phyloP scores from a whole-genome alignment of 768 basidiomycete genomes.

The Hypholoma sublateritium region DNA sequence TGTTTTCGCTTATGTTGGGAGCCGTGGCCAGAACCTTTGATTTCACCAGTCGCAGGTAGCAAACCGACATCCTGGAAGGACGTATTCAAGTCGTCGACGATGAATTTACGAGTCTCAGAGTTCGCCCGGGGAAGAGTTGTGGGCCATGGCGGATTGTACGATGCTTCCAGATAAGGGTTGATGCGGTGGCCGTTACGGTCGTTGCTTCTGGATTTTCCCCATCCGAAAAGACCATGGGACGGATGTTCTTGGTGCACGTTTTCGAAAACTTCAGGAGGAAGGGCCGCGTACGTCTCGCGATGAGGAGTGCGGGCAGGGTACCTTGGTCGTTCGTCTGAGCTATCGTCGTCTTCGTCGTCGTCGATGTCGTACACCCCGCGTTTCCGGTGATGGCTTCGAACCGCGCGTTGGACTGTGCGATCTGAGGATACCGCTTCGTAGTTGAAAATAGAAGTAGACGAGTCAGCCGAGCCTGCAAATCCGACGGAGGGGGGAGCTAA shows the following conservation, averaged over 20 bases:
- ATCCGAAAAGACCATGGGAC: slow-evolving; percentile 25
- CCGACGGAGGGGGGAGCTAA: slow-evolving; percentile 7
- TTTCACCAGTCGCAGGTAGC: slow-evolving; percentile 52
- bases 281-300: slow-evolving; percentile 58
- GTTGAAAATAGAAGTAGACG: slow-evolving; percentile 12
- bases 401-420: slow-evolving; percentile 17
- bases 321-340: slow-evolving; percentile 25
- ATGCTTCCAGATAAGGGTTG: slow-evolving; percentile 17
- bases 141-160: slow-evolving; percentile 58
- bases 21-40: slow-evolving; percentile 17
- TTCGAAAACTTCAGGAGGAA: slow-evolving; percentile 56
- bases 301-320: slow-evolving; percentile 55
- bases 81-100: slow-evolving; percentile 66
- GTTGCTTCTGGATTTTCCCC: slow-evolving; percentile 20
- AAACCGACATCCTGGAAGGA: slow-evolving; percentile 83
- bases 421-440: slow-evolving; percentile 21
- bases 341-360: slow-evolving; percentile 34
- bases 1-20: slow-evolving; percentile 19
- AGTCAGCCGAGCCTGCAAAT: slow-evolving; percentile 16
- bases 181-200: slow-evolving; percentile 18
- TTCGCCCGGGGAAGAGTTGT: slow-evolving; percentile 60
- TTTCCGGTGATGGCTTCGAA: slow-evolving; percentile 19
- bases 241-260: slow-evolving; percentile 30
- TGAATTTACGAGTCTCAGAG: slow-evolving; percentile 67
- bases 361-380: slow-evolving; percentile 30